A percentile compares a stretch with the other conserved stretches of the same genome.
Conservation (phyloP, 2,329 filamentous ascomycete genomes). For the Claviceps sp. region DNA sequence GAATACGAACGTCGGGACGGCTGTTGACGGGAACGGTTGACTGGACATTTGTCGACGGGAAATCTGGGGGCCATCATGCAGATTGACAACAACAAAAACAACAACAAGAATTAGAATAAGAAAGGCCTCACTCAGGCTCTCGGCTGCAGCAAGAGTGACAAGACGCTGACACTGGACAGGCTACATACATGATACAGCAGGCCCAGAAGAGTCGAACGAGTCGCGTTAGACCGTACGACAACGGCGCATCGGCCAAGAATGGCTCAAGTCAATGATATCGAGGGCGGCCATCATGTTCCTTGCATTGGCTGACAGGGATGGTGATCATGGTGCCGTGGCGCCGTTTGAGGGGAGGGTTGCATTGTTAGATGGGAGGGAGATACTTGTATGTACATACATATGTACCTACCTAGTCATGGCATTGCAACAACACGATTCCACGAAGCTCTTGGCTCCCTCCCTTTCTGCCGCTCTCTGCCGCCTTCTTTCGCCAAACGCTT, state of each 20-base stretch:
- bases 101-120: neutral
- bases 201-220: neutral
- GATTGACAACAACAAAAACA: neutral
- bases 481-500: no score
- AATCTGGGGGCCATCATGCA: neutral
- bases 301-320: slow-evolving; percentile 1
- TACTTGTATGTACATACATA: no score
- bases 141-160: neutral
- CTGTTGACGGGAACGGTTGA: neutral
- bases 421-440: no score
- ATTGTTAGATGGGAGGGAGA: no score
- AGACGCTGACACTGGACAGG: neutral
- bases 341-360: neutral
- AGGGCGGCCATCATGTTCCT: slow-evolving; percentile 1
- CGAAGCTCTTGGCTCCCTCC: no score
- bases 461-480: no score
- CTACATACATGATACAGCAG: no score
- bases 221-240: neutral
- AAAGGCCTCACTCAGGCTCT: neutral
- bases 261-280: neutral
- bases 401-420: no score
- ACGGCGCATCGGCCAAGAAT: neutral
- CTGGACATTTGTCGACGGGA: neutral
- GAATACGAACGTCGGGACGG: neutral
- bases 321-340: neutral